phyloP scores from a whole-genome alignment of 2,329 filamentous ascomycete species.

The Rasamsonia emersonii region DNA sequence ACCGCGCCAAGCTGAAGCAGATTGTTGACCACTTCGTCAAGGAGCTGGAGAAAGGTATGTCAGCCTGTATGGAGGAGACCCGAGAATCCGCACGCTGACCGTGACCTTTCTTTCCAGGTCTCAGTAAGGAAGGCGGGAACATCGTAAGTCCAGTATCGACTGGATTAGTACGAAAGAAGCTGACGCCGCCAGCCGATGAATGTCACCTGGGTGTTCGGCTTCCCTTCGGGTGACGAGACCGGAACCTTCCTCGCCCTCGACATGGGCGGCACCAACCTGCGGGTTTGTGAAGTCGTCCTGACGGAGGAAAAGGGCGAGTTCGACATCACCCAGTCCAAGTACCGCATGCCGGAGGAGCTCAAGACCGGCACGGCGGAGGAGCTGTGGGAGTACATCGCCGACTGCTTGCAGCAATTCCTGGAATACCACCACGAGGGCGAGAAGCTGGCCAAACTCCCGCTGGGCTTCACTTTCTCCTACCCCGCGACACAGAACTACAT shows the following conservation, averaged over 20 bases:
- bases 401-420: conserved; percentile 84
- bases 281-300: conserved; percentile 86
- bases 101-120: conserved; percentile 42
- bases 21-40: conserved; percentile 83
- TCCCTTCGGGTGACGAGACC: conserved; percentile 77
- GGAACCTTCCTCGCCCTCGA: conserved; percentile 85
- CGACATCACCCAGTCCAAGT: conserved; percentile 93
- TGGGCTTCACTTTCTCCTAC: conserved; percentile 96
- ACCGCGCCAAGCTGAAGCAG: conserved; percentile 70
- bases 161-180: conserved; percentile 5
- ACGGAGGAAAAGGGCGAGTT: conserved; percentile 83
- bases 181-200: conserved; percentile 73
- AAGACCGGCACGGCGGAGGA: conserved; percentile 78
- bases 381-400: conserved; percentile 90
- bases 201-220: conserved; percentile 88
- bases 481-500: conserved; percentile 90
- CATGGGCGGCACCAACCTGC: conserved; percentile 92
- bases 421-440: conserved; percentile 68
- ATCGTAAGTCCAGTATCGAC: conserved; percentile 57
- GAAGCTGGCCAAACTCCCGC: conserved; percentile 55
- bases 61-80: too few relatives aligned
- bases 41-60: conserved; percentile 74
- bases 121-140: conserved; percentile 79
- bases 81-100: too few relatives aligned
- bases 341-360: conserved; percentile 86